phyloP scores from a whole-genome alignment of 441 rosid species.

The Syzygium malaccense region DNA sequence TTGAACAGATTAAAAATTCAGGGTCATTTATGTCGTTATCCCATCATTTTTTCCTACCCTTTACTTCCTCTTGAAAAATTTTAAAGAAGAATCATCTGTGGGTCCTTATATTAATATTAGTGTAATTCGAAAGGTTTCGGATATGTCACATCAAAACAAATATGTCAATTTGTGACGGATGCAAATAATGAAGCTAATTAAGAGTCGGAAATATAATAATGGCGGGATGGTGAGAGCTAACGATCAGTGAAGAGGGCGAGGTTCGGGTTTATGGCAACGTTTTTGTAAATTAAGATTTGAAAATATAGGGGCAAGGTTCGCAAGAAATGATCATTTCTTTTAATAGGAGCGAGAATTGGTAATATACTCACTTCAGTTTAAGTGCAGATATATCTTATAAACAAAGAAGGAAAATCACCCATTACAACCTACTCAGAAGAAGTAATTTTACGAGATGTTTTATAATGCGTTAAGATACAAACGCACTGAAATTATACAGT shows the following conservation, averaged over 20 bases:
- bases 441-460: background rate
- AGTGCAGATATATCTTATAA: too few species aligned
- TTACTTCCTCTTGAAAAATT: background rate
- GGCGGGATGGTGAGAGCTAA: background rate
- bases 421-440: background rate
- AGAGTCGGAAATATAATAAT: background rate
- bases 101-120: background rate
- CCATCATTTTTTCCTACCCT: background rate
- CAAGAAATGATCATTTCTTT: background rate
- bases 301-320: background rate
- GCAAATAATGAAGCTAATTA: background rate
- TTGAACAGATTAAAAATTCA: too few species aligned
- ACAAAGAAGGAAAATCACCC: background rate
- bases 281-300: background rate
- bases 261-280: background rate
- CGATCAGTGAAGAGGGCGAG: rapidly evolving
- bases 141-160: background rate
- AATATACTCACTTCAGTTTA: background rate
- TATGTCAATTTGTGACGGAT: background rate
- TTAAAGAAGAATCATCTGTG: background rate
- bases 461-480: background rate
- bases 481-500: background rate
- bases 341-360: background rate
- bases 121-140: background rate
- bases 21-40: too few species aligned